Evolutionary conservation across 2,329 filamentous ascomycete genomes (phyloP).

Genomic region (Pseudogymnoascus sp.): DNA sequence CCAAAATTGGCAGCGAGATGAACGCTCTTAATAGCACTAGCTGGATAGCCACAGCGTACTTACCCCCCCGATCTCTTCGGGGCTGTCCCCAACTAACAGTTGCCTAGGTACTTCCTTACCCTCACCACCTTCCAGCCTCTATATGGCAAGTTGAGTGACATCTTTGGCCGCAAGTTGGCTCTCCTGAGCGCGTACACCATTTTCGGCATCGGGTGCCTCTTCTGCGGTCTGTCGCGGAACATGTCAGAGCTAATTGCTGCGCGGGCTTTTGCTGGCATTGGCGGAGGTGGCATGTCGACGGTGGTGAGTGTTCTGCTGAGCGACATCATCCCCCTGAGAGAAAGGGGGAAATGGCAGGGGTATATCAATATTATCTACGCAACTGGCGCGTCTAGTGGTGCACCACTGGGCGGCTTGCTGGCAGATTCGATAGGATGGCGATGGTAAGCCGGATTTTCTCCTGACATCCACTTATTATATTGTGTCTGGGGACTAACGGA

Average conservation of each 20-base stretch:
- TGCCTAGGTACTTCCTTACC: slow-evolving; percentile 59
- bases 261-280: slow-evolving; percentile 50
- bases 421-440: slow-evolving; percentile 69
- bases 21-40: slow-evolving; percentile 66
- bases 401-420: slow-evolving; percentile 63
- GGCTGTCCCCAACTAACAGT: not conserved
- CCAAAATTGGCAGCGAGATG: slow-evolving; percentile 68
- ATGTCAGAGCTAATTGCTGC: slow-evolving; percentile 61
- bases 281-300: slow-evolving; percentile 65
- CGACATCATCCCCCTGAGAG: slow-evolving; percentile 62
- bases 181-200: slow-evolving; percentile 57
- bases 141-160: slow-evolving; percentile 64
- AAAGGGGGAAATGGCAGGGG: slow-evolving; percentile 68
- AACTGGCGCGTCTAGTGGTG: slow-evolving; percentile 59
- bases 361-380: slow-evolving; percentile 66
- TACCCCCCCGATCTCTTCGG: not conserved
- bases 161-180: slow-evolving; percentile 61
- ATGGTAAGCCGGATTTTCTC: slow-evolving; percentile 42
- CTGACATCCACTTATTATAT: slow-evolving; percentile 3
- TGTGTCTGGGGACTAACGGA: slow-evolving; percentile 1
- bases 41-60: slow-evolving; percentile 60
- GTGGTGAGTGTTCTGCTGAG: slow-evolving; percentile 63
- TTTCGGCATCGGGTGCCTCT: slow-evolving; percentile 58
- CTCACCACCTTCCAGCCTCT: slow-evolving; percentile 69
- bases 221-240: slow-evolving; percentile 55